Conservation (phyloP, 192 early-diverging fungal genomes). For the Thamnidium elegans region DNA sequence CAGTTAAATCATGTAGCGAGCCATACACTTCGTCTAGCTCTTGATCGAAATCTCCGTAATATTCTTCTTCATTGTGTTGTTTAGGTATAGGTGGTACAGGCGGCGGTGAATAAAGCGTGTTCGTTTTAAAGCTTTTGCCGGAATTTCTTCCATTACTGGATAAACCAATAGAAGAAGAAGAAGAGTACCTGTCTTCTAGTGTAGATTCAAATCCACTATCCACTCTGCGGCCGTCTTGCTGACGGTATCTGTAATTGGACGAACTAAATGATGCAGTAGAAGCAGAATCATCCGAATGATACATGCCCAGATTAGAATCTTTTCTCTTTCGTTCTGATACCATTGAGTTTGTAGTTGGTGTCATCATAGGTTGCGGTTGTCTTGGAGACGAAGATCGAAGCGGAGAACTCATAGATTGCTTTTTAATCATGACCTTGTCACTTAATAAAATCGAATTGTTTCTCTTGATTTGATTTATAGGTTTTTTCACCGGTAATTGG, state of each 20-base stretch:
- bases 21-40: slow-evolving; percentile 27
- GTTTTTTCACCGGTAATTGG: slow-evolving; percentile 22
- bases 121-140: slow-evolving; percentile 21
- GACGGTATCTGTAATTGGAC: slow-evolving; percentile 4
- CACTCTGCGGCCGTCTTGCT: slow-evolving; percentile 26
- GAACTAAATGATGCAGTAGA: slow-evolving; percentile 24
- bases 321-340: slow-evolving; percentile 19
- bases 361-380: not conserved
- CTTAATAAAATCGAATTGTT: slow-evolving; percentile 33
- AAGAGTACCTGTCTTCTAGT: slow-evolving; percentile 30
- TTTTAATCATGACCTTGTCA: not conserved
- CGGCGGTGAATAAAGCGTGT: slow-evolving; percentile 16
- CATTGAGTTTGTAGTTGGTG: slow-evolving; percentile 12
- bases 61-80: not conserved
- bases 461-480: slow-evolving; percentile 6
- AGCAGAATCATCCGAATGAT: slow-evolving; percentile 18
- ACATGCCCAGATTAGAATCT: slow-evolving; percentile 13
- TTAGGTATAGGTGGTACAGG: slow-evolving; percentile 36
- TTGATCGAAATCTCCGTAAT: slow-evolving; percentile 21
- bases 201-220: slow-evolving; percentile 40
- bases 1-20: slow-evolving; percentile 18
- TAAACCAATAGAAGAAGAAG: not conserved
- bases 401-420: not conserved
- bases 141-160: slow-evolving; percentile 14
- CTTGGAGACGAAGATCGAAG: not conserved